Evolutionary conservation across 495 filamentous ascomycete species (phyloP), one percentile per base, ranked within the genome.

Genomic region (Neurospora sp.): DNA sequence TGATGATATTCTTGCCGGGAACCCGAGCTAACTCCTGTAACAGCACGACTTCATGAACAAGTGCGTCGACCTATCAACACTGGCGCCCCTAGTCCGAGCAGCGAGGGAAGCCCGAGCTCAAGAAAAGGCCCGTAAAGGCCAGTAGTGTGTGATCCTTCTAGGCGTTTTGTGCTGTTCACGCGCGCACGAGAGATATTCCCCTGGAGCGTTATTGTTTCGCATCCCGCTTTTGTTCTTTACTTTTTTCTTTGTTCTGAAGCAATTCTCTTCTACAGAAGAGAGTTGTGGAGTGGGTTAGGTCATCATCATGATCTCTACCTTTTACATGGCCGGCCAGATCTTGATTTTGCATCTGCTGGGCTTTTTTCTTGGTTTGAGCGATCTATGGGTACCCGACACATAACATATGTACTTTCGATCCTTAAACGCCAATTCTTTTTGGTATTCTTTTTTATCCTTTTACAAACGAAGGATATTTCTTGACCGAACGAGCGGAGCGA

Each of bases 1-100:
- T 75, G 74, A 71, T 71, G 9, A 37, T 12, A 9, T 31, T 68
- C 10, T 39, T 48, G 12, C 22, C 27, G 20, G 44, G 53, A 8
- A 53, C 7, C 27, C 31, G 27, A 41, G 27, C 75, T 73, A 70
- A 75, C 53, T 22, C 14, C 18, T 42, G 37, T 16, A 12, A 44
- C 61, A 99, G 96, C 96, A 99, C 81, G 90, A 91, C 3, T 99
- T 98, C 82, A 96, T 98, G 93, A 95, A 83, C 89, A 88, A 75
- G 81, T 99, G 76, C 84, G 86, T 81, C 88, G 92, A 84, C 82
- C 91, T 82, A 82, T 79, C 81, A 4, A 81, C 85, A 7, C 78
- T 88, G 38, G 81, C 96, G 16, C 96, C 96, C 40, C 87, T 99
- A 69, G 96, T 99, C 59, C 88, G 89, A 76, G 91, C 94, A 68